A percentile compares a stretch with the other conserved stretches of the same genome.
Conservation (phyloP, 83 land plant species). For the Isoetes engelmannii region DNA sequence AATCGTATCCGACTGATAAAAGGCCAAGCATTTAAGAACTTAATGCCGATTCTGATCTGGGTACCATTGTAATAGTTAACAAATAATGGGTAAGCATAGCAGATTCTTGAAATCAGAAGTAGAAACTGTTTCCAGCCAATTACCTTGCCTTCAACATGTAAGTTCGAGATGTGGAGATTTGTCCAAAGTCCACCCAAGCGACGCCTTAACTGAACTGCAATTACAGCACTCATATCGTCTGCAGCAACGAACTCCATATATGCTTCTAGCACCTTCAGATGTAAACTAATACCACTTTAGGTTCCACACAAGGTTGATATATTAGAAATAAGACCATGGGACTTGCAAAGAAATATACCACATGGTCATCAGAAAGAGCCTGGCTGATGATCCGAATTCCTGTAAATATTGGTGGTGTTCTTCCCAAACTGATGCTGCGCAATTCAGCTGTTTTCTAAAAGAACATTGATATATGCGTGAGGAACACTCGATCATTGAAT, state of each 20-base stretch:
- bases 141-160: conserved; percentile 97
- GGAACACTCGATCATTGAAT: neutral
- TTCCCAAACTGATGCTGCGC: conserved; percentile 64
- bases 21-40: conserved; percentile 52
- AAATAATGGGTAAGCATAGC: neutral
- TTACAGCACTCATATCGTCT: conserved; percentile 81
- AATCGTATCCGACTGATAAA: conserved; percentile 58
- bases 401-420: conserved; percentile 72
- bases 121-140: neutral
- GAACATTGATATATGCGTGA: neutral
- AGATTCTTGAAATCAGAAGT: neutral
- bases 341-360: conserved; percentile 43
- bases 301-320: neutral
- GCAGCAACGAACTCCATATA: conserved; percentile 74
- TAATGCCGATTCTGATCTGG: conserved; percentile 75
- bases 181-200: conserved; percentile 85
- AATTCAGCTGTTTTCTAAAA: conserved; percentile 55
- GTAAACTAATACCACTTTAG: neutral
- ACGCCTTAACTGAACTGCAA: conserved; percentile 66
- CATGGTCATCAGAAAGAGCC: conserved; percentile 68
- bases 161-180: conserved; percentile 63
- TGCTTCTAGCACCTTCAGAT: conserved; percentile 63
- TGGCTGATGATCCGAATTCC: conserved; percentile 51
- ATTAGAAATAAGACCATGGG: neutral
- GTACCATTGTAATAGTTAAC: too few species aligned